A percentile compares a stretch with the other conserved stretches of the same genome.
Evolutionary conservation across 2,329 filamentous ascomycete species (phyloP).

Genomic region (Blumeria graminis): DNA sequence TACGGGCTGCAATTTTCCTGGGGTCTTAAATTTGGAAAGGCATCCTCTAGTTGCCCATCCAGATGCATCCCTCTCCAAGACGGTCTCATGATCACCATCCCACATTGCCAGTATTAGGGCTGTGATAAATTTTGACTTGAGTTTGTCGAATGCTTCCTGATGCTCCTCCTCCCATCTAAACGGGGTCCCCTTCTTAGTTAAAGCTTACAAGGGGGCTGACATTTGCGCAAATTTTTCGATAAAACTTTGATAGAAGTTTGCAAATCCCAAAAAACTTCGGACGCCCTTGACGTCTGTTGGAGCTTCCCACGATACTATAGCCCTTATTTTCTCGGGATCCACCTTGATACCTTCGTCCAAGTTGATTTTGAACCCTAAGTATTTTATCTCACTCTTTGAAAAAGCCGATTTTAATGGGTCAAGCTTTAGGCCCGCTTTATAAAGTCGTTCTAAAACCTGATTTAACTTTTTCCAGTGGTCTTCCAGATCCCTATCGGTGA

Average conservation of each 20-base stretch:
- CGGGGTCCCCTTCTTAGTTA: background rate
- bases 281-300: background rate
- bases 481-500: background rate
- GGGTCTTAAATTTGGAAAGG: background rate
- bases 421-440: background rate
- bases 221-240: background rate
- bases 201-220: background rate
- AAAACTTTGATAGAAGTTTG: background rate
- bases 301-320: background rate
- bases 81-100: background rate
- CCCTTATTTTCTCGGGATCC: background rate
- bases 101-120: background rate
- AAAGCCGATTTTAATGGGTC: background rate
- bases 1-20: background rate
- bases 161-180: background rate
- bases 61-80: background rate
- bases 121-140: background rate
- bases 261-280: background rate
- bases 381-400: background rate
- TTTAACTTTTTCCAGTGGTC: background rate
- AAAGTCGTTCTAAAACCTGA: background rate
- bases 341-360: background rate
- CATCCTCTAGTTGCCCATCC: background rate
- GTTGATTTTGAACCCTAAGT: background rate
- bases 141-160: background rate